Base-by-base conservation (phyloP, 2,329 filamentous ascomycete species). In the Decorospora gaudefroyi region DNA sequence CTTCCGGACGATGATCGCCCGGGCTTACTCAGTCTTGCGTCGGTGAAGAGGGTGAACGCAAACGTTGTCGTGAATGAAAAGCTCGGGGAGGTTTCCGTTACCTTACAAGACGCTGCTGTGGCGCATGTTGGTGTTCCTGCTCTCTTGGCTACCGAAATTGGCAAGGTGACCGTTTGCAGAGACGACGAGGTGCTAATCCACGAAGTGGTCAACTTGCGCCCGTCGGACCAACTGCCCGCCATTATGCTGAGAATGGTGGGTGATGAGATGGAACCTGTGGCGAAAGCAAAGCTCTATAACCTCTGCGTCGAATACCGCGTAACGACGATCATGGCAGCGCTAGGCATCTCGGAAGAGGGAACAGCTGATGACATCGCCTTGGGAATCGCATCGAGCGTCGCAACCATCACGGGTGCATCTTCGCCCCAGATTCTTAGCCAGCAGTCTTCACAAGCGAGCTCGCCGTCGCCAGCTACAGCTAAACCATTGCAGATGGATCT, bases 1-100 rank as follows among this genome's bases (percentile, higher is more conserved):
- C 78, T 99, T 2, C 92, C 93, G 0, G 92, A 99, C 58, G 93
- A 99, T 69, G 92, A 99, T 59, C 82, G 91, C 1, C 93, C 93
- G 2, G 93, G 93, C 0, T 76, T 97, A 13, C 76, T 99, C 25
- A 90, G 86, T 0, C 75, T 99, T 25, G 77, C 80, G 0, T 76
- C 83, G 19, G 69, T 96, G 39, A 81, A 83, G 38, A 81, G 83
- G 12, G 59, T 89, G 5, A 78, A 85, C 18, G 70, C 81, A 6
- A 75, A 77, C 17, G 70, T 88, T 7, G 80, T 87, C 29, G 67
- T 92, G 34, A 86, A 85, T 29, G 80, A 84, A 2, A 78, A 80
- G 23, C 76, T 96, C 42, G 93, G 93, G 0, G 59, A 74, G 72
- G 21, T 74, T 86, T 37, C 77, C 1, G 15, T 69, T 9, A 38